Conservation (phyloP, 2,329 filamentous ascomycete species). For the Clathrospora elynae region DNA sequence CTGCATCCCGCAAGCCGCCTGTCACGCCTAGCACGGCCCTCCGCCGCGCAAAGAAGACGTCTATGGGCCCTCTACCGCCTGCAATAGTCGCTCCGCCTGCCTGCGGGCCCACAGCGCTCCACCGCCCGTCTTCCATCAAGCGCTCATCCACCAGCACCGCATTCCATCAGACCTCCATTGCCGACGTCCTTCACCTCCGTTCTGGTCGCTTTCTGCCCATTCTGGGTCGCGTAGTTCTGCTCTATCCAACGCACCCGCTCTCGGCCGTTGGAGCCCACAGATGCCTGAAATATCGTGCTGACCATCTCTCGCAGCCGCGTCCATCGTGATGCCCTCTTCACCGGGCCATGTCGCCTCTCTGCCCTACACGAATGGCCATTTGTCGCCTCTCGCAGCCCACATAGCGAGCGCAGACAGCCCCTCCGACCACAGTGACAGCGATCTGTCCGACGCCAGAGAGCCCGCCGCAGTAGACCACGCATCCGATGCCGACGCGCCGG, state of each 20-base stretch:
- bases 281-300: conserved; percentile 48
- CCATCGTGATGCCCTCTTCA: conserved; percentile 65
- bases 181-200: conserved; percentile 30
- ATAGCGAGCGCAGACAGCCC: conserved; percentile 52
- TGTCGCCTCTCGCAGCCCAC: conserved; percentile 60
- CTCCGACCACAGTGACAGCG: conserved; percentile 70
- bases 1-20: conserved; percentile 36
- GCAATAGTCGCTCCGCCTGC: conserved; percentile 17
- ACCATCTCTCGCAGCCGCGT: conserved; percentile 60
- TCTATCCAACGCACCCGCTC: conserved; percentile 45
- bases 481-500: conserved; percentile 49
- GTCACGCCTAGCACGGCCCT: conserved; percentile 18
- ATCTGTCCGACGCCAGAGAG: conserved; percentile 73
- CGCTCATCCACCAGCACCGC: conserved; percentile 42
- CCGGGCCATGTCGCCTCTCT: conserved; percentile 67
- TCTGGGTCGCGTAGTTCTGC: conserved; percentile 52
- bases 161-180: conserved; percentile 50
- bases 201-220: conserved; percentile 41
- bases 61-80: conserved; percentile 19
- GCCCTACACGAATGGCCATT: conserved; percentile 70
- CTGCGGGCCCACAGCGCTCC: conserved; percentile 30
- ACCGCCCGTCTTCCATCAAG: conserved; percentile 36
- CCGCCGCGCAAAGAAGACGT: conserved; percentile 20
- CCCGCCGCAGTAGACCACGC: conserved; percentile 51
- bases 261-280: conserved; percentile 38